phyloP scores from a whole-genome alignment of 129 eudicot genomes.

The Flaveria robusta region DNA sequence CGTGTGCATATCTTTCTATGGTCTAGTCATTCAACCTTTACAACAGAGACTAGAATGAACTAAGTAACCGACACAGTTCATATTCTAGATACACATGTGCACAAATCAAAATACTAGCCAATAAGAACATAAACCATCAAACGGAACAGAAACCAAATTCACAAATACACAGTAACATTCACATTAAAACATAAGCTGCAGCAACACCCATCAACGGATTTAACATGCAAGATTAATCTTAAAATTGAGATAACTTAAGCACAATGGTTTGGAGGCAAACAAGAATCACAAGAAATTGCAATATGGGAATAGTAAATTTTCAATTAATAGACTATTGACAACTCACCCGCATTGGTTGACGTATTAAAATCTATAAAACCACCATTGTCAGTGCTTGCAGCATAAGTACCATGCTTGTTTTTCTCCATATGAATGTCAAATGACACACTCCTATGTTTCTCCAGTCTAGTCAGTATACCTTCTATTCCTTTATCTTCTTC shows the following conservation, averaged over 20 bases:
- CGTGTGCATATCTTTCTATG: not conserved
- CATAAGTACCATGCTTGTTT: slow-evolving; percentile 23
- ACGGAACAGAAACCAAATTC: not conserved
- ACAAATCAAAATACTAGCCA: not conserved
- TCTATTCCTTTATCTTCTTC: slow-evolving; percentile 60
- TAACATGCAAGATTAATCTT: slow-evolving; percentile 6
- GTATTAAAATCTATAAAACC: slow-evolving; percentile 6
- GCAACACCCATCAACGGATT: not conserved
- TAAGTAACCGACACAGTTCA: not conserved
- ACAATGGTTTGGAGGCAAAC: not conserved
- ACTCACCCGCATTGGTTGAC: slow-evolving; percentile 49
- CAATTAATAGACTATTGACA: not conserved
- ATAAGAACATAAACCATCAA: not conserved
- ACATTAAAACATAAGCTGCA: not conserved
- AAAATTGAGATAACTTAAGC: slow-evolving; percentile 8
- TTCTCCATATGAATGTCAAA: slow-evolving; percentile 46
- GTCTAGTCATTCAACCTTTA: not conserved
- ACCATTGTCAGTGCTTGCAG: slow-evolving; percentile 34
- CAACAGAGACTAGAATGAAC: not conserved
- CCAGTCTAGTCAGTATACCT: slow-evolving; percentile 72
- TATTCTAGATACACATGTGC: not conserved
- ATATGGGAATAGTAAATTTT: not conserved
- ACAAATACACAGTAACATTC: not conserved
- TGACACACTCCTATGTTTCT: slow-evolving; percentile 60
- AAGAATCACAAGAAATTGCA: not conserved